Percentiles rank a stretch among this genome's conserved stretches.
Evolutionary conservation across 805 yeast genomes (phyloP).

Genomic region (Sugiyamaella boreocaroliniensis): DNA sequence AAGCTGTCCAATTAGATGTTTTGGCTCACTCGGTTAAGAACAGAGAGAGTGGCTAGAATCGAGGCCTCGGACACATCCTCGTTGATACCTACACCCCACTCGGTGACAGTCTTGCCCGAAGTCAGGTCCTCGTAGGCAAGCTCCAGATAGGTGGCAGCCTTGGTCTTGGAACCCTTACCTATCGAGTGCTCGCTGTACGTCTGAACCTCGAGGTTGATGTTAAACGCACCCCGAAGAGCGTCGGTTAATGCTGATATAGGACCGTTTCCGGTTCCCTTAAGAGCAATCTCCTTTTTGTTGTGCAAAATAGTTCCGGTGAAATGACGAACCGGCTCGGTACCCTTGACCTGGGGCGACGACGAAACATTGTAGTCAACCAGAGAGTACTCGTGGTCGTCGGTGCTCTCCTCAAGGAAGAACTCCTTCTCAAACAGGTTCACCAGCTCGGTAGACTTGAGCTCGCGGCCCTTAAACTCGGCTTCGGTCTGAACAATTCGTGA

Average conservation of each 20-base stretch:
- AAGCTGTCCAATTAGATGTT: not conserved
- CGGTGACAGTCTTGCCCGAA: slow-evolving; percentile 34
- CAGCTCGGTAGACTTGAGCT: slow-evolving; percentile 58
- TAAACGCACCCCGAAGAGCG: slow-evolving; percentile 47
- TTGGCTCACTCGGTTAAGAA: slow-evolving; percentile 28
- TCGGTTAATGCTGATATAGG: slow-evolving; percentile 71
- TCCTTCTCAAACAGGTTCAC: slow-evolving; percentile 56
- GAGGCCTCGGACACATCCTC: slow-evolving; percentile 88
- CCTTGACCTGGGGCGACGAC: slow-evolving; percentile 35
- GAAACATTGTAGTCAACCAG: slow-evolving; percentile 43
- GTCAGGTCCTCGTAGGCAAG: slow-evolving; percentile 42
- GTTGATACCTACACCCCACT: slow-evolving; percentile 92
- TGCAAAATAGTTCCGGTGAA: slow-evolving; percentile 46
- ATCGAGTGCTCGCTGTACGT: slow-evolving; percentile 75
- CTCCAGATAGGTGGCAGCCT: slow-evolving; percentile 76
- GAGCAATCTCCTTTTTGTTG: slow-evolving; percentile 34
- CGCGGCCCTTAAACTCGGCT: slow-evolving; percentile 69
- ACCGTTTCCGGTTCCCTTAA: slow-evolving; percentile 71
- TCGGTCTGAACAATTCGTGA: slow-evolving; percentile 61
- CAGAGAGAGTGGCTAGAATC: slow-evolving; percentile 42
- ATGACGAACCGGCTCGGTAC: slow-evolving; percentile 30
- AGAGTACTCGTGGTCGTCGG: slow-evolving; percentile 26
- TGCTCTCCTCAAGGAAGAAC: slow-evolving; percentile 38
- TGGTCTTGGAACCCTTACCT: slow-evolving; percentile 62
- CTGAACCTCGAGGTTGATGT: slow-evolving; percentile 51